A percentile compares a stretch with the other conserved stretches of the same genome.
Conservation (phyloP, 768 basidiomycete species). For the Exidia glandulosa region DNA sequence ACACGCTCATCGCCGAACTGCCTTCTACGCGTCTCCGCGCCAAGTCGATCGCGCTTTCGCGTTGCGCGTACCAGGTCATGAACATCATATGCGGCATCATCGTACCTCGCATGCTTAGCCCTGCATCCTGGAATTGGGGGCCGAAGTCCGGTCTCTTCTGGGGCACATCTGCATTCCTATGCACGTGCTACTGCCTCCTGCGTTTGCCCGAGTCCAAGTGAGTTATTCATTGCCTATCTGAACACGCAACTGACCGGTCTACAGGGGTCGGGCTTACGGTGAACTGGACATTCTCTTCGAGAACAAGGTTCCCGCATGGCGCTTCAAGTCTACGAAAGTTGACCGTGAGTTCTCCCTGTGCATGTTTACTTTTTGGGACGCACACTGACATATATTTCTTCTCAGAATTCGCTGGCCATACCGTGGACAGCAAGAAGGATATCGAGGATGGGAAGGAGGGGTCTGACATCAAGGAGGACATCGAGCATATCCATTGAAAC, state of each 20-base stretch:
- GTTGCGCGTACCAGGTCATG: conserved; percentile 11
- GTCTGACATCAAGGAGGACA: too few relatives aligned
- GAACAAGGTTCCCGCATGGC: conserved; percentile 19
- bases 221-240: conserved; percentile 12
- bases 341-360: conserved; percentile 5
- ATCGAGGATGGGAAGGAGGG: not conserved
- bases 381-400: not conserved
- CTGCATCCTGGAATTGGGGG: conserved; percentile 5
- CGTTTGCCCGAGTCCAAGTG: conserved; percentile 7
- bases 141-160: conserved; percentile 19
- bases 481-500: too few relatives aligned
- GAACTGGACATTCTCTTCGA: conserved; percentile 30
- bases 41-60: conserved; percentile 21
- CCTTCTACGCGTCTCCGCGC: conserved; percentile 20
- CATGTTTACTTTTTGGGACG: not conserved
- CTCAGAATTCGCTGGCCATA: not conserved
- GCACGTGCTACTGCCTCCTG: conserved; percentile 6
- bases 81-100: conserved; percentile 14
- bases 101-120: conserved; percentile 2
- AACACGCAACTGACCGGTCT: too few relatives aligned
- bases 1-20: conserved; percentile 20
- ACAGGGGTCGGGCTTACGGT: conserved; percentile 9
- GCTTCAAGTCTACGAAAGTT: conserved; percentile 19
- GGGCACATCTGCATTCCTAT: conserved; percentile 7
- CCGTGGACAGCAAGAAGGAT: conserved; percentile 1